These are phyloP conservation scores for Boechera stricta DNA, from an alignment of 345 rosid genomes.

Conservation along the genomic window DNA sequence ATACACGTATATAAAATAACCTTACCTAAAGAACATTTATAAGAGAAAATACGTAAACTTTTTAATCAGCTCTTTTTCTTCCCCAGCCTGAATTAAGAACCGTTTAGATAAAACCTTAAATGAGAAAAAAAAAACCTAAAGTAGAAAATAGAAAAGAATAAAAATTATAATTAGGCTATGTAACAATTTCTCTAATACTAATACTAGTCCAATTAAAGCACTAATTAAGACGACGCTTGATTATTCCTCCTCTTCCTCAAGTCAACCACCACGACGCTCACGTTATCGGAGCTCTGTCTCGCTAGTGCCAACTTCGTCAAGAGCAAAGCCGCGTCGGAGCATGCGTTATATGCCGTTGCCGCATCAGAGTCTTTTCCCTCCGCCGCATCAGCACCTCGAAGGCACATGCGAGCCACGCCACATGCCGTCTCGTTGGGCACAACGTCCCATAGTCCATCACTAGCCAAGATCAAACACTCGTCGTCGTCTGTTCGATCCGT, in stretches of 20 bases:
- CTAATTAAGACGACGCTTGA: not conserved
- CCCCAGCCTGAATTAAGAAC: slow-evolving; percentile 35
- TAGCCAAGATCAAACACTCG: slow-evolving; percentile 81
- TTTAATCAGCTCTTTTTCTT: slow-evolving; percentile 21
- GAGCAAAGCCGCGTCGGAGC: slow-evolving; percentile 75
- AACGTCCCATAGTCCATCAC: slow-evolving; percentile 96
- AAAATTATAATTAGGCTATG: slow-evolving; percentile 45
- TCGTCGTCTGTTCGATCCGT: slow-evolving; percentile 70
- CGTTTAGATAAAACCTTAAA: not conserved
- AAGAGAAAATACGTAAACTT: not conserved
- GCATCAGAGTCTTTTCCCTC: slow-evolving; percentile 12
- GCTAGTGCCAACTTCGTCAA: slow-evolving; percentile 81
- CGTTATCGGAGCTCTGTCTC: slow-evolving; percentile 84
- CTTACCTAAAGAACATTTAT: not conserved
- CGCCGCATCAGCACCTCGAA: slow-evolving; percentile 37
- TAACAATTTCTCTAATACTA: slow-evolving; percentile 36
- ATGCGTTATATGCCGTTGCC: slow-evolving; percentile 54
- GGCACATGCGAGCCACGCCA: slow-evolving; percentile 76
- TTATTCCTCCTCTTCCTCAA: slow-evolving; percentile 49
- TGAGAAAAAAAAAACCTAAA: not conserved
- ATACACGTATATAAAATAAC: not conserved
- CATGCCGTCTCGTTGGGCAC: slow-evolving; percentile 86
- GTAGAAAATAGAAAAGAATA: not conserved
- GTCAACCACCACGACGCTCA: slow-evolving; percentile 91
- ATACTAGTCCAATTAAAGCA: not conserved